A percentile compares a stretch with the other conserved stretches of the same genome.
These are phyloP conservation scores for Candida koratica DNA, from an alignment of 805 yeast species.

Conservation along the genomic window DNA sequence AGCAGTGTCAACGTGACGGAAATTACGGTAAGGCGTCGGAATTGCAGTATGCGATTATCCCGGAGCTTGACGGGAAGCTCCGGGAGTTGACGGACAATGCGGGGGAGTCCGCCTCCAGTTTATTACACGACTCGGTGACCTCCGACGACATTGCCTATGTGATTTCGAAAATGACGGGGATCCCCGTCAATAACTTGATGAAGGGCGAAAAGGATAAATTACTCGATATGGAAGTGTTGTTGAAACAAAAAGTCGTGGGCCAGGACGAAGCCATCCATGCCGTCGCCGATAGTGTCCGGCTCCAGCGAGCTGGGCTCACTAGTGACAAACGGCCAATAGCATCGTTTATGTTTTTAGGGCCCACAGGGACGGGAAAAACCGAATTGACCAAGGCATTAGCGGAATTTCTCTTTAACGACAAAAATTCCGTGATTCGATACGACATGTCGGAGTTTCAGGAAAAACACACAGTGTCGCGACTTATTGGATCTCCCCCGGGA, in stretches of 20 bases:
- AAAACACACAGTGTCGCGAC: slow-evolving; percentile 81
- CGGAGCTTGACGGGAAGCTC: slow-evolving; percentile 65
- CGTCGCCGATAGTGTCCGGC: slow-evolving; percentile 88
- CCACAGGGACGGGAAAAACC: slow-evolving; percentile 98
- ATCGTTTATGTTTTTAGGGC: slow-evolving; percentile 93
- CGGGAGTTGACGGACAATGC: slow-evolving; percentile 40
- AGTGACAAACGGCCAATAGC: slow-evolving; percentile 95
- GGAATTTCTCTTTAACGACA: slow-evolving; percentile 86
- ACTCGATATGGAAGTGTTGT: slow-evolving; percentile 76
- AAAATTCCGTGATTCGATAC: slow-evolving; percentile 79
- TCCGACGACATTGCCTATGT: slow-evolving; percentile 92
- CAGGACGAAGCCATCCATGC: slow-evolving; percentile 93
- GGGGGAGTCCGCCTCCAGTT: slow-evolving; percentile 21
- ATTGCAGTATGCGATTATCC: slow-evolving; percentile 82
- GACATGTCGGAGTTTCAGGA: slow-evolving; percentile 99
- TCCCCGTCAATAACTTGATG: slow-evolving; percentile 85
- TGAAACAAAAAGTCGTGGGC: slow-evolving; percentile 80
- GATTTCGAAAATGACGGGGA: slow-evolving; percentile 91
- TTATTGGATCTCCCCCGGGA: slow-evolving; percentile 98
- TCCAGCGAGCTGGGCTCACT: slow-evolving; percentile 95
- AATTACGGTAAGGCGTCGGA: slow-evolving; percentile 87
- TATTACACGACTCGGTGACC: slow-evolving; percentile 88
- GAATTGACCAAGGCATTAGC: slow-evolving; percentile 92
- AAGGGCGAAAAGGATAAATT: slow-evolving; percentile 93
- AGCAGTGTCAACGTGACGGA: slow-evolving; percentile 77